Base-by-base conservation (phyloP, 495 filamentous ascomycete species). In the Aspergillus coremiiformis region DNA sequence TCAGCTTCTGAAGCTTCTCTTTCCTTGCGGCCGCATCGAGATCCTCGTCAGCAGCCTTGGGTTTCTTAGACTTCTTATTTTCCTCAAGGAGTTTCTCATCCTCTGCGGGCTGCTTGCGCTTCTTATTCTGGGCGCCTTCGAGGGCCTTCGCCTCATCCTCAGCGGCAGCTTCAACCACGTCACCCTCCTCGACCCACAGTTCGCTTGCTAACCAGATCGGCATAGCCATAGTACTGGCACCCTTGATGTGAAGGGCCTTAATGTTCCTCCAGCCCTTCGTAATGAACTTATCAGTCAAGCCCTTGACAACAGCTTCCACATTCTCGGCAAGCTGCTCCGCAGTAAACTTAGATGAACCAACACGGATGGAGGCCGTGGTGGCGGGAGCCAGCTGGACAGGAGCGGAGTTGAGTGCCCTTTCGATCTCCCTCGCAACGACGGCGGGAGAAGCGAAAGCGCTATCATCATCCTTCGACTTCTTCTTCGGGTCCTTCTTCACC, bases 201-300 rank as follows among this genome's bases (percentile, higher is more conserved):
- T 97, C 87, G 60, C 84, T 81, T 8, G 93, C 86, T 61, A 96
- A 73, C 86, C 89, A 98, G 54, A 98, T 83, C 12, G 93, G 93
- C 58, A 98, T 73, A 11, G 91, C 89, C 52, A 81, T 85, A 9
- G 90, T 94, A 57, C 84, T 81, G 9, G 87, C 83, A 6, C 86
- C 85, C 76, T 97, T 98, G 69, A 98, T 75, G 71, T 95, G 90
- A 42, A 97, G 65, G 43, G 79, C 78, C 67, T 84, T 83, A 45
- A 97, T 80, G 62, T 87, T 89, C 53, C 80, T 79, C 90, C 90
- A 96, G 50, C 87, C 83, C 58, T 89, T 83, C 5, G 90, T 78
- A 5, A 97, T 78, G 51, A 84, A 86, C 66, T 86, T 89, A 30
- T 86, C 82, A 3, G 84, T 81, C 59, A 96, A 54, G 4, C 76